A percentile compares a stretch with the other conserved stretches of the same genome.
These are phyloP conservation scores for Mortierella sp. DNA, from an alignment of 371 early-diverging fungal genomes.

Conservation along the genomic window DNA sequence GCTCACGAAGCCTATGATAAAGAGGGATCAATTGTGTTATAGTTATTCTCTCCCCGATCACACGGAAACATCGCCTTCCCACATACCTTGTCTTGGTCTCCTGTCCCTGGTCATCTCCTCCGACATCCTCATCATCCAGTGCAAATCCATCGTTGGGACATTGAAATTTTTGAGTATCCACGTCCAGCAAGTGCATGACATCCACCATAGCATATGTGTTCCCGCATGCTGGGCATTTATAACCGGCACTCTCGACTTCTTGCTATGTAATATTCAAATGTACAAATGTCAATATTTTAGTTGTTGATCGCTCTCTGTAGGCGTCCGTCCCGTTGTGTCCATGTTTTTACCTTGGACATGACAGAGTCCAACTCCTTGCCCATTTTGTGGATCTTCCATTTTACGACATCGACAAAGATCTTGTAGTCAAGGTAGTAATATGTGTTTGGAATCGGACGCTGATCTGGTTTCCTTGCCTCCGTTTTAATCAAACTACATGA, in stretches of 20 bases:
- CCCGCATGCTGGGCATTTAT: constrained; percentile 71
- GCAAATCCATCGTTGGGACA: constrained; percentile 31
- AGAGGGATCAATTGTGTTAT: no score
- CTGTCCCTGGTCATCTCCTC: constrained; percentile 46
- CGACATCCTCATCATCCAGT: constrained; percentile 34
- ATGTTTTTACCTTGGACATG: constrained; percentile 72
- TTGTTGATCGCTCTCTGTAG: no score
- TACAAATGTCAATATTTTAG: no score
- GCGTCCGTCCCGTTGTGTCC: no score
- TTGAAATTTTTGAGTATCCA: constrained; percentile 17
- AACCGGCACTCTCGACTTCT: constrained; percentile 81
- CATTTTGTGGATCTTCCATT: constrained; percentile 91
- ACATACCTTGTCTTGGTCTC: constrained; percentile 48
- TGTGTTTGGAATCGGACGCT: constrained; percentile 72
- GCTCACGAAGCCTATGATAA: constrained; percentile 73
- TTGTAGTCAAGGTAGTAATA: constrained; percentile 94
- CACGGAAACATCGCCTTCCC: no score
- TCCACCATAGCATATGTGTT: constrained; percentile 58
- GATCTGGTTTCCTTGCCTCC: constrained; percentile 75
- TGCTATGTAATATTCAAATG: constrained; percentile 23
- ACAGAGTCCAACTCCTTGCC: constrained; percentile 75
- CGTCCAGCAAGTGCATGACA: constrained; percentile 19
- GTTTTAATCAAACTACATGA: constrained; percentile 64
- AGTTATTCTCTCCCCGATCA: not conserved
- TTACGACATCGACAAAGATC: constrained; percentile 92